Evolutionary conservation across 164 flowering plant species (phyloP).

Genomic region (Magnolia officinalis): DNA sequence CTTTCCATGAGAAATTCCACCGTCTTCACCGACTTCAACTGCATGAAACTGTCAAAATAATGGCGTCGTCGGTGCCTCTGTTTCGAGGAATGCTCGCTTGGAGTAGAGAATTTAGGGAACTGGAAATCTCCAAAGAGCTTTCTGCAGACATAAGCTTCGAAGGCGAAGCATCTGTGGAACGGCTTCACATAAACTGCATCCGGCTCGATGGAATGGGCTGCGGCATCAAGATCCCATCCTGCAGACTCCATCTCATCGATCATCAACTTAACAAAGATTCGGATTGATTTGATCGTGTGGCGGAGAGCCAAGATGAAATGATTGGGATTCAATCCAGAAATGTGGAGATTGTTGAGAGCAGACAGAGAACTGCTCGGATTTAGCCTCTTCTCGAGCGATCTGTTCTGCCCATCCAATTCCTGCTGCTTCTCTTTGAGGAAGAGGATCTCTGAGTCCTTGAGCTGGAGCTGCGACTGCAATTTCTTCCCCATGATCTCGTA

Average conservation of each 20-base stretch:
- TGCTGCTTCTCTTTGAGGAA: conserved; percentile 32
- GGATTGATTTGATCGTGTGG: conserved; percentile 43
- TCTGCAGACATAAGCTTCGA: conserved; percentile 63
- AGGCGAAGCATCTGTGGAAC: conserved; percentile 42
- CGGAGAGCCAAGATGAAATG: conserved; percentile 58
- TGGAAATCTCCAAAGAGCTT: conserved; percentile 66
- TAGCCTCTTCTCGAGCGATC: conserved; percentile 49
- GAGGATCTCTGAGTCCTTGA: conserved; percentile 35
- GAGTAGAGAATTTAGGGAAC: conserved; percentile 28
- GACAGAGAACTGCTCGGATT: conserved; percentile 49
- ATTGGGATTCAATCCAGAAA: conserved; percentile 38
- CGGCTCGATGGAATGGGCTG: conserved; percentile 43
- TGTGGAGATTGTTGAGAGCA: conserved; percentile 34
- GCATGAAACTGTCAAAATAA: conserved; percentile 49
- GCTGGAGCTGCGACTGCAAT: conserved; percentile 41
- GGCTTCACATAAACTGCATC: conserved; percentile 28
- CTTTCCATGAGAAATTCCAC: conserved; percentile 34
- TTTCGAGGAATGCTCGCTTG: conserved; percentile 12
- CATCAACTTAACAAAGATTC: conserved; percentile 60
- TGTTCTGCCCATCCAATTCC: conserved; percentile 30
- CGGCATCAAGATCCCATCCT: conserved; percentile 64
- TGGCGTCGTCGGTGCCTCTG: conserved; percentile 7
- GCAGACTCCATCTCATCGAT: conserved; percentile 67
- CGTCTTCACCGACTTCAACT: conserved; percentile 37
- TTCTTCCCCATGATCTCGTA: conserved; percentile 69